Conservation (phyloP, 352 stramenopile species). For the Elongisporangium anandrum region DNA sequence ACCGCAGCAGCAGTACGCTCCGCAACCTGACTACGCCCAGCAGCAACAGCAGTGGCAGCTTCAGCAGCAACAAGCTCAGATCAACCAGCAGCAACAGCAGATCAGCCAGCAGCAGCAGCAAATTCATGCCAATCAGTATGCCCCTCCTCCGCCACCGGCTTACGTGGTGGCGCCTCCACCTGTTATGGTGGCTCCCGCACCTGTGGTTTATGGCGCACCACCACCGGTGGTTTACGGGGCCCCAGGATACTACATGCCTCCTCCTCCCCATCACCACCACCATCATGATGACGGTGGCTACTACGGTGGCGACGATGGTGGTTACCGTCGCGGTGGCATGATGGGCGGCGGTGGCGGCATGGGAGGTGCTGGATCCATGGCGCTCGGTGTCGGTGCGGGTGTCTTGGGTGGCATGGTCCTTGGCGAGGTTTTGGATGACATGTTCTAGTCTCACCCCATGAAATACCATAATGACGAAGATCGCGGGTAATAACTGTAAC, state of each 20-base stretch:
- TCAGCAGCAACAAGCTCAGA: slow-evolving; percentile 15
- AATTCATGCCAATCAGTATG: slow-evolving; percentile 9
- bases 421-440: slow-evolving; percentile 57
- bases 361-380: slow-evolving; percentile 36
- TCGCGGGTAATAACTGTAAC: neutral
- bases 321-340: slow-evolving; percentile 4
- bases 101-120: slow-evolving; percentile 19
- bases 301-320: slow-evolving; percentile 7
- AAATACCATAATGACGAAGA: neutral
- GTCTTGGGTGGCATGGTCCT: slow-evolving; percentile 73
- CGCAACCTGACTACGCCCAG: slow-evolving; percentile 6
- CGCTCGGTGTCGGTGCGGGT: slow-evolving; percentile 66
- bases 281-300: slow-evolving; percentile 21
- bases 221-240: slow-evolving; percentile 22
- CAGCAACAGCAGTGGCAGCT: slow-evolving; percentile 5
- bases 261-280: slow-evolving; percentile 21
- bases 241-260: slow-evolving; percentile 8
- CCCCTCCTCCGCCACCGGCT: slow-evolving; percentile 21
- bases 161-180: slow-evolving; percentile 20
- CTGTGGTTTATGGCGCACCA: slow-evolving; percentile 22
- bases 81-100: slow-evolving; percentile 29
- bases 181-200: slow-evolving; percentile 20
- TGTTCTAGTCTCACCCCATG: slow-evolving; percentile 34
- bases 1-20: slow-evolving; percentile 31
- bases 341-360: slow-evolving; percentile 19